These are phyloP conservation scores for Quercus lobata DNA, from an alignment of 331 rosid genomes.

Conservation along the genomic window DNA sequence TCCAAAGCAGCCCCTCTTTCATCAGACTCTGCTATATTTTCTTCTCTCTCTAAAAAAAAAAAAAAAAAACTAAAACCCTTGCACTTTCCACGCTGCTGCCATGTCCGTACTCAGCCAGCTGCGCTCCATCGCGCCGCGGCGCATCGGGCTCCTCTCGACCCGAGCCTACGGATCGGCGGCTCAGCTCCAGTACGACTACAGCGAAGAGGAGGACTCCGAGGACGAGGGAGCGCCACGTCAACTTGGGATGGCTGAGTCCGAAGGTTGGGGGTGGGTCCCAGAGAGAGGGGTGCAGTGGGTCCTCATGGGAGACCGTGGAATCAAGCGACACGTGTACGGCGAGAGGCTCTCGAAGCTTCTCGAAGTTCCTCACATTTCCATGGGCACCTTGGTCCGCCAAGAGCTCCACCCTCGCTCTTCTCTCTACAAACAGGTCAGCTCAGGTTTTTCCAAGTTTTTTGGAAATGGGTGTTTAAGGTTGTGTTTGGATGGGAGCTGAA, in stretches of 20 bases:
- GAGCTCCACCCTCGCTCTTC: constrained; percentile 77
- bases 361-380: constrained; percentile 76
- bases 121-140: constrained; percentile 20
- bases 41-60: background rate
- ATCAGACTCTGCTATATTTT: background rate
- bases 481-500: background rate
- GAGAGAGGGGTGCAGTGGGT: constrained; percentile 80
- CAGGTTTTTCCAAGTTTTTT: background rate
- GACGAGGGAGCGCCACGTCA: constrained; percentile 8
- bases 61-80: constrained; percentile 7
- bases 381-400: constrained; percentile 69
- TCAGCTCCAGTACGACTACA: constrained; percentile 33
- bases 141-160: background rate
- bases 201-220: constrained; percentile 20
- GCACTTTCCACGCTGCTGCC: constrained; percentile 17
- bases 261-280: constrained; percentile 46
- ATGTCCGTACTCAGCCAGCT: constrained; percentile 57
- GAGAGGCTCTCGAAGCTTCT: constrained; percentile 77
- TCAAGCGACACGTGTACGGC: constrained; percentile 54
- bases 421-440: constrained; percentile 56
- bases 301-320: constrained; percentile 63
- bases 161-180: constrained; percentile 54
- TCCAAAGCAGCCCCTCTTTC: background rate
- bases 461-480: background rate
- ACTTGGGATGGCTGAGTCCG: constrained; percentile 36